Percentiles rank a stretch among this genome's conserved stretches.
Evolutionary conservation across 1,139 yeast species (phyloP).

Genomic region (Sugiyamaella novakii): DNA sequence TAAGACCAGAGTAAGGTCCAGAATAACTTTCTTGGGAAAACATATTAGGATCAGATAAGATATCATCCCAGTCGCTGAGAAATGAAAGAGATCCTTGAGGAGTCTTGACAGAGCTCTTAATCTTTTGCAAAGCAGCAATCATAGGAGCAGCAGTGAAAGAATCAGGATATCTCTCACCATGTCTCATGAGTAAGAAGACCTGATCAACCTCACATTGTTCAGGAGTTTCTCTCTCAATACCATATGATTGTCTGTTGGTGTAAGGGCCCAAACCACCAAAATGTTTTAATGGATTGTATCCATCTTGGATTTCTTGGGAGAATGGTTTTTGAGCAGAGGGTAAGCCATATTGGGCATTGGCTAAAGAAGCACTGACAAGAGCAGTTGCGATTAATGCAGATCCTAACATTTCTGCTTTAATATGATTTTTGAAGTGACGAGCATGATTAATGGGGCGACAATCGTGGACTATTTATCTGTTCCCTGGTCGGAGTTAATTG

Average conservation of each 20-base stretch:
- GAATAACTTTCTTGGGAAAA: slow-evolving; percentile 37
- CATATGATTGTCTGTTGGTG: slow-evolving; percentile 47
- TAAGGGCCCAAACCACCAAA: slow-evolving; percentile 53
- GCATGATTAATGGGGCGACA: background rate
- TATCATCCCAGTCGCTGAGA: slow-evolving; percentile 44
- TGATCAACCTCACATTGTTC: slow-evolving; percentile 59
- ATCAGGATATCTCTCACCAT: slow-evolving; percentile 72
- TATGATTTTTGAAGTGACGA: background rate
- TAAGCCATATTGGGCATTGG: slow-evolving; percentile 16
- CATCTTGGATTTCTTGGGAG: slow-evolving; percentile 40
- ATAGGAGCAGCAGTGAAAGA: slow-evolving; percentile 27
- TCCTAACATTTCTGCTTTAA: background rate
- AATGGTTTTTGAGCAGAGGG: slow-evolving; percentile 25
- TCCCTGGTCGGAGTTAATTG: no score
- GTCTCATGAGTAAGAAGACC: slow-evolving; percentile 65
- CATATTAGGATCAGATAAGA: slow-evolving; percentile 36
- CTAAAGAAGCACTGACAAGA: slow-evolving; percentile 11
- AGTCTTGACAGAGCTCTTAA: slow-evolving; percentile 26
- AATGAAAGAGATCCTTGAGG: slow-evolving; percentile 44
- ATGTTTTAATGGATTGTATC: slow-evolving; percentile 40
- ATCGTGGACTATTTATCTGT: background rate
- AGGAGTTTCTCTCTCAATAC: slow-evolving; percentile 51
- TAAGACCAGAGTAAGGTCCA: slow-evolving; percentile 45
- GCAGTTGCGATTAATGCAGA: background rate
- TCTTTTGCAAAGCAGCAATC: slow-evolving; percentile 26